A percentile compares a stretch with the other conserved stretches of the same genome.
Conservation (phyloP, 2,329 filamentous ascomycete species). For the Aspergillus fumigatus region DNA sequence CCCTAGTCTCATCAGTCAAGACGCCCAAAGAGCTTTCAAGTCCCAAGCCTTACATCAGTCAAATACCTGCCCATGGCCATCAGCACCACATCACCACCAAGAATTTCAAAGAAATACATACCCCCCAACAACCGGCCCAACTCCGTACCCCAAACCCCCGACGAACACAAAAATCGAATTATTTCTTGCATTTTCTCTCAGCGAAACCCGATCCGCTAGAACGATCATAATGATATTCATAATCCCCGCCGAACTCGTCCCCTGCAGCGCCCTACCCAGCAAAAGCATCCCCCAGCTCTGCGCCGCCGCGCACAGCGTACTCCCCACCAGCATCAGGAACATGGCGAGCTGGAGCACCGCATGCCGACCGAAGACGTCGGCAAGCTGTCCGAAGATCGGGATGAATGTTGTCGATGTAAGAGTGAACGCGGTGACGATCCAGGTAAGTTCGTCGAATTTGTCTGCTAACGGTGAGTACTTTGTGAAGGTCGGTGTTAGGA, state of each 20-base stretch:
- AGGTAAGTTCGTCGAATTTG: constrained; percentile 57
- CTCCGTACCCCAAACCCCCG: constrained; percentile 54
- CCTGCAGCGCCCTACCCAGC: constrained; percentile 60
- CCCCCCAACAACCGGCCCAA: constrained; percentile 60
- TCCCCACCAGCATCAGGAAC: constrained; percentile 56
- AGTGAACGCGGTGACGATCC: constrained; percentile 67
- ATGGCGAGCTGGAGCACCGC: constrained; percentile 54
- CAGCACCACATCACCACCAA: not conserved
- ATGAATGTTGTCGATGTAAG: constrained; percentile 64
- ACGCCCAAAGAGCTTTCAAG: no score
- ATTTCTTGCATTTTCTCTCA: constrained; percentile 59
- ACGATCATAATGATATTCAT: constrained; percentile 58
- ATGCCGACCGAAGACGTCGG: constrained; percentile 63
- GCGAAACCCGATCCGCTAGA: constrained; percentile 60
- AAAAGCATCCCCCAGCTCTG: constrained; percentile 56
- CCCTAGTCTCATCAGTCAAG: constrained; percentile 45
- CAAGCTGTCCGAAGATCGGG: constrained; percentile 60
- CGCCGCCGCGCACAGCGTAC: constrained; percentile 57
- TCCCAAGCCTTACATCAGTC: not conserved
- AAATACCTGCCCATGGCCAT: not conserved
- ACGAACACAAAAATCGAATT: constrained; percentile 60
- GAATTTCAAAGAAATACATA: constrained; percentile 13
- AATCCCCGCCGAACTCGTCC: constrained; percentile 58
- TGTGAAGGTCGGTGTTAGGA: not conserved
- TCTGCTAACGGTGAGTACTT: constrained; percentile 27